phyloP scores from a whole-genome alignment of 1,284 basidiomycete genomes.

The Amylostereum areolatum region DNA sequence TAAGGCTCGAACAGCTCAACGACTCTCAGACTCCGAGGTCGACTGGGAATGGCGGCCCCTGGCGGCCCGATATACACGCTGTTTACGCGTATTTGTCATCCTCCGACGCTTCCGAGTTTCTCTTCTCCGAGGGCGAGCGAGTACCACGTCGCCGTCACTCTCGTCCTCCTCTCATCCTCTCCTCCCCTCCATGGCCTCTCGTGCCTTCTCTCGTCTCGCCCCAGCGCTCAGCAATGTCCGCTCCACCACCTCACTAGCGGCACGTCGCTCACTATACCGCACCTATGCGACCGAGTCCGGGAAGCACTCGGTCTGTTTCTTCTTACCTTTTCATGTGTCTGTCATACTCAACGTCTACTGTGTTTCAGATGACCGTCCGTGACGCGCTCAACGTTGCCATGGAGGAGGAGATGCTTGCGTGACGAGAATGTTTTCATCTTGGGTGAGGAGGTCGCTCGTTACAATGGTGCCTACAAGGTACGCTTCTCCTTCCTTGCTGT shows the following conservation, averaged over 20 bases:
- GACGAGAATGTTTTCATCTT: constrained; percentile 95
- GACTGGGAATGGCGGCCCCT: neutral
- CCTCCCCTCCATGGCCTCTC: constrained; percentile 49
- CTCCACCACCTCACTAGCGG: constrained; percentile 28
- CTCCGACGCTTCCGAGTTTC: neutral
- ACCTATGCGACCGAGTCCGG: constrained; percentile 57
- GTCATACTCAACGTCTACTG: constrained; percentile 6
- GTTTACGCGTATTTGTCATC: constrained; percentile 15
- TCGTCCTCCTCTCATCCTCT: constrained; percentile 19
- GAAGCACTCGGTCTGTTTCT: constrained; percentile 43
- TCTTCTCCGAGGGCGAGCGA: too few relatives aligned
- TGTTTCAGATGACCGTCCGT: constrained; percentile 87
- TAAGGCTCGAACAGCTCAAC: too few relatives aligned
- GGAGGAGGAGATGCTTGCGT: constrained; percentile 99
- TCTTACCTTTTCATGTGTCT: constrained; percentile 1
- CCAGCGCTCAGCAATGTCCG: constrained; percentile 46
- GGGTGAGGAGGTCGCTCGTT: constrained; percentile 98
- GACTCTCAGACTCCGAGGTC: too few relatives aligned
- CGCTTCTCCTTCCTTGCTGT: constrained; percentile 7
- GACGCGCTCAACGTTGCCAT: constrained; percentile 97
- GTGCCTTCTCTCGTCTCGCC: constrained; percentile 59
- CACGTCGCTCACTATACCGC: constrained; percentile 42
- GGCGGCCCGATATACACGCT: constrained; percentile 3
- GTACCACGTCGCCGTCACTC: neutral
- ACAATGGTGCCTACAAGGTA: constrained; percentile 99